Base-by-base conservation (phyloP, 306 rosid species). In the Dryas drummondii region DNA sequence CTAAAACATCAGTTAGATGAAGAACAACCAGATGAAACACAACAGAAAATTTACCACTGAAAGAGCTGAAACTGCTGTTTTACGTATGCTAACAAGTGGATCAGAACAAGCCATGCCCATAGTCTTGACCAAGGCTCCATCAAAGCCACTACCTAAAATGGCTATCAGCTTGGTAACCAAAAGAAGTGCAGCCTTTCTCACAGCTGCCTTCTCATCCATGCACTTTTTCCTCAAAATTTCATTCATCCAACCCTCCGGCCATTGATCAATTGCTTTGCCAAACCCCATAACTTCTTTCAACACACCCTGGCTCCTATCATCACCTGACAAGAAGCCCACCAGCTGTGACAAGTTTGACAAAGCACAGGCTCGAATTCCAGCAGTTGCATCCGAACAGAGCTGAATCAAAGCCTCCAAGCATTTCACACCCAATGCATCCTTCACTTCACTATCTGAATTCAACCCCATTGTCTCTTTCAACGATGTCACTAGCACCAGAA, bases 101-200 rank as follows among this genome's bases (percentile, higher is more conserved):
- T 94, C 98, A 2, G 96, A 94, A 77, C 98, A 94, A 72, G 96
- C 93, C 87, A 87, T 75, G 44, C 91, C 91, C 86, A 91, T 82
- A 37, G 88, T 86, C 87, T 90, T 90, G 69, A 94, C 87, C 85
- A 94, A 87, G 69, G 84, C 85, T 81, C 84, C 90, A 81, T 91
- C 97, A 80, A 94, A 81, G 8, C 91, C 80, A 37, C 94, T 88
- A 5, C 87, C 90, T 32, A 87, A 83, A 61, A 90, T 82, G 15
- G 91, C 82, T 68, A 90, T 91, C 77, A 89, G 76, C 74, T 88
- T 94, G 81, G 93, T 88, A 76, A 88, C 88, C 26, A 94, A 78
- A 80, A 81, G 85, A 76, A 94, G 80, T 15, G 98, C 93, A 63
- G 98, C 90, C 87, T 85, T 94, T 85, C 97, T 87, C 9, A 94